Conservation (phyloP, 768 basidiomycete genomes). For the Kwoniella dendrophila region DNA sequence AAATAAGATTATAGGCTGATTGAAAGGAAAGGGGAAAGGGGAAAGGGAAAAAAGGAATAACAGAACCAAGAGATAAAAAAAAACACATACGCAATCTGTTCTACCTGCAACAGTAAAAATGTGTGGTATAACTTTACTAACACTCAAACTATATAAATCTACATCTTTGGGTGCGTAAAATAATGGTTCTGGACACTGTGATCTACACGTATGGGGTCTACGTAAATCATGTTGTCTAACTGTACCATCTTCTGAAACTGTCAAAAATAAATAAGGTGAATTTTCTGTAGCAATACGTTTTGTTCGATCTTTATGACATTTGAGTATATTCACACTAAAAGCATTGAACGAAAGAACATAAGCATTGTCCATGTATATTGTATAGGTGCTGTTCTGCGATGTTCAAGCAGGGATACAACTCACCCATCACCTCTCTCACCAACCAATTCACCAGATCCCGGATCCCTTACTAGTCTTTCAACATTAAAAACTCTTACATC, state of each 20-base stretch:
- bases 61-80: background rate
- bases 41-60: background rate
- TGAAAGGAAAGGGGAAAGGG: no score
- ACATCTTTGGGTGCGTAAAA: slow-evolving; percentile 63
- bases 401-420: slow-evolving; percentile 21
- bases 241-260: slow-evolving; percentile 69
- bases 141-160: slow-evolving; percentile 71
- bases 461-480: slow-evolving; percentile 56
- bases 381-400: no score
- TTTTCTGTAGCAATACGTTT: slow-evolving; percentile 70
- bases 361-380: no score
- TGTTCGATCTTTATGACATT: slow-evolving; percentile 70
- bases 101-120: slow-evolving; percentile 84
- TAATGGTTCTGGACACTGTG: slow-evolving; percentile 70
- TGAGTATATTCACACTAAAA: slow-evolving; percentile 60
- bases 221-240: slow-evolving; percentile 87
- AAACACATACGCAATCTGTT: slow-evolving; percentile 68
- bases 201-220: slow-evolving; percentile 66
- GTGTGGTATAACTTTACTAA: slow-evolving; percentile 77
- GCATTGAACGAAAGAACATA: no score
- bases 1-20: no score
- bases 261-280: slow-evolving; percentile 45
- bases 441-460: slow-evolving; percentile 23
- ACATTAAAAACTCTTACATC: slow-evolving; percentile 80
- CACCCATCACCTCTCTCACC: slow-evolving; percentile 40